Evolutionary conservation across 371 early-diverging fungal genomes (phyloP).

Genomic region (Lichtheimia ornata): DNA sequence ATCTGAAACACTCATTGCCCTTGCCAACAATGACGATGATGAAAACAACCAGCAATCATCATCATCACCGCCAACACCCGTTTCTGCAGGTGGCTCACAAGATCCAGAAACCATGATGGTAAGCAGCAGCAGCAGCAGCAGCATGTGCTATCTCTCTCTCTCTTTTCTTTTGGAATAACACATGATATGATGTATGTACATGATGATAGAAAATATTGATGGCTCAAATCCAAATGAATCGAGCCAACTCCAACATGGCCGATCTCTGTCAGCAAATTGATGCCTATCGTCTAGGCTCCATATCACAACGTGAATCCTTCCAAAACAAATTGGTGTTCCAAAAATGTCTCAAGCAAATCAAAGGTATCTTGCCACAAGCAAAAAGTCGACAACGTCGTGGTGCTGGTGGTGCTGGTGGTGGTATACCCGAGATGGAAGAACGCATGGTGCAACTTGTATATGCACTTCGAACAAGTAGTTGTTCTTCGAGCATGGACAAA

Average conservation of each 20-base stretch:
- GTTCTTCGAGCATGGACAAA: constrained; percentile 21
- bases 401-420: neutral
- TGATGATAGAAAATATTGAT: constrained; percentile 51
- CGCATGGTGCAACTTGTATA: constrained; percentile 45
- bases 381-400: constrained; percentile 30
- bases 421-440: constrained; percentile 33
- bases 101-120: constrained; percentile 57
- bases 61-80: too few species aligned
- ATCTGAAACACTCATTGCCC: constrained; percentile 43
- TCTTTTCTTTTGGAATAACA: neutral
- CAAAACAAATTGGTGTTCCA: constrained; percentile 54
- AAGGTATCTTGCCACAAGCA: constrained; percentile 47
- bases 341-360: constrained; percentile 51
- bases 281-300: constrained; percentile 42
- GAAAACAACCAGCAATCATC: constrained; percentile 21
- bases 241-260: constrained; percentile 55
- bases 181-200: too few species aligned
- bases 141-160: too few species aligned
- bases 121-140: too few species aligned
- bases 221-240: constrained; percentile 57
- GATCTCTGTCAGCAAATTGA: constrained; percentile 56
- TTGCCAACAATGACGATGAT: constrained; percentile 38
- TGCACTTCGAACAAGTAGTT: constrained; percentile 39
- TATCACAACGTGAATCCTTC: constrained; percentile 45
- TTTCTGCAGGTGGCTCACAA: constrained; percentile 12